These are phyloP conservation scores for Scheffersomyces cryptocercus DNA, from an alignment of 1,139 yeast species.

Conservation along the genomic window DNA sequence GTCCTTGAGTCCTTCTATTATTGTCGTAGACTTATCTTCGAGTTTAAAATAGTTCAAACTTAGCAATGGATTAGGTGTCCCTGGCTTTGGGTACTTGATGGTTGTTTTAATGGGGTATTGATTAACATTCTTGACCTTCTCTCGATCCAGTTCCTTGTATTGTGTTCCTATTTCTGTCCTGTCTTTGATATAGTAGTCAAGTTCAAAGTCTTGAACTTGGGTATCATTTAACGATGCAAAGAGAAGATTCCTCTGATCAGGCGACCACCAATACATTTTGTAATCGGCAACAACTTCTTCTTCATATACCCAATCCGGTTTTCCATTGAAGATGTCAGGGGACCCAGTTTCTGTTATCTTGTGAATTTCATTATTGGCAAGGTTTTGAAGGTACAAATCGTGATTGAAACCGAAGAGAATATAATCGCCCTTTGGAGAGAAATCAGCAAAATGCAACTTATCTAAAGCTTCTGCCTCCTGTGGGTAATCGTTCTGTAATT, in stretches of 20 bases:
- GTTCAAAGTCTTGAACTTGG: slow-evolving; percentile 59
- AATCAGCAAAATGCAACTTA: slow-evolving; percentile 58
- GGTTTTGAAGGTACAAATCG: slow-evolving; percentile 56
- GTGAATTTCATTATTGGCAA: slow-evolving; percentile 21
- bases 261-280: slow-evolving; percentile 85
- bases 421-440: slow-evolving; percentile 72
- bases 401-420: slow-evolving; percentile 68
- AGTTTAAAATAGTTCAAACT: slow-evolving; percentile 48
- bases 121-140: slow-evolving; percentile 24
- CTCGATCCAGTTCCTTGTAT: slow-evolving; percentile 19
- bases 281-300: slow-evolving; percentile 78
- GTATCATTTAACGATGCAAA: slow-evolving; percentile 74
- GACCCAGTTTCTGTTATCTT: slow-evolving; percentile 73
- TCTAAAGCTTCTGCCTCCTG: slow-evolving; percentile 8
- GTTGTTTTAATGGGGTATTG: slow-evolving; percentile 55
- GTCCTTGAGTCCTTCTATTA: slow-evolving; percentile 16
- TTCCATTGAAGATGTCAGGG: slow-evolving; percentile 70
- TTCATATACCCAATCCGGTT: slow-evolving; percentile 96
- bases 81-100: slow-evolving; percentile 90
- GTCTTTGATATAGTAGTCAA: slow-evolving; percentile 60
- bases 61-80: slow-evolving; percentile 67
- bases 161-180: slow-evolving; percentile 31
- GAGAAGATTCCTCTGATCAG: slow-evolving; percentile 63
- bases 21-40: slow-evolving; percentile 14
- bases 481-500: slow-evolving; percentile 13